Evolutionary conservation across 192 early-diverging fungal species (phyloP).

Genomic region (Podila epicladia): DNA sequence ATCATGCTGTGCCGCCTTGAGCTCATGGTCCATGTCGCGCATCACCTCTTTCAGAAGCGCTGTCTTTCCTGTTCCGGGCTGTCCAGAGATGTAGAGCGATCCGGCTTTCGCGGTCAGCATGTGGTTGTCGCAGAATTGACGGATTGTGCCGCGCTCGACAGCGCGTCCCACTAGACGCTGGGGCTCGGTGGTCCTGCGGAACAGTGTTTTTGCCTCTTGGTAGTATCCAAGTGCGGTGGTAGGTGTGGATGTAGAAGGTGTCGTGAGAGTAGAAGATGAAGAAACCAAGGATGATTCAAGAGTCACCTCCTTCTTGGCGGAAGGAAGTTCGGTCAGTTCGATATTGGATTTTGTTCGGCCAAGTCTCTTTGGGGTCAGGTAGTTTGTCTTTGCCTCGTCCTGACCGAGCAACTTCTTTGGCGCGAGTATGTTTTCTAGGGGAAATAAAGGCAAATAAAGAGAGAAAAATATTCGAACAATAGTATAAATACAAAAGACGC

Average conservation of each 20-base stretch:
- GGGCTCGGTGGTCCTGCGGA: slow-evolving; percentile 68
- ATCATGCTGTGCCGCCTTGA: slow-evolving; percentile 46
- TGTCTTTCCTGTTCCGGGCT: slow-evolving; percentile 96
- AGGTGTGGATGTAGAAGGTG: not conserved
- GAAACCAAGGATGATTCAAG: not conserved
- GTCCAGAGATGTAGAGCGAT: slow-evolving; percentile 88
- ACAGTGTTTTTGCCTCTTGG: slow-evolving; percentile 71
- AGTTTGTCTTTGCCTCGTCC: not conserved
- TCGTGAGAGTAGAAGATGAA: not conserved
- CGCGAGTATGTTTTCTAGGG: not conserved
- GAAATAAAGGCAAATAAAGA: not conserved
- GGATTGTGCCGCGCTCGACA: slow-evolving; percentile 61
- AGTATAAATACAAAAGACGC: no score
- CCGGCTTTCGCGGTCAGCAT: slow-evolving; percentile 62
- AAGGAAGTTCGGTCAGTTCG: not conserved
- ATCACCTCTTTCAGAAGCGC: slow-evolving; percentile 77
- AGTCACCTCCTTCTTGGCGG: not conserved
- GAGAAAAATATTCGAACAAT: no score
- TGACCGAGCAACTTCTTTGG: not conserved
- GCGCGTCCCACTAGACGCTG: slow-evolving; percentile 72
- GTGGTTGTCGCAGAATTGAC: slow-evolving; percentile 61
- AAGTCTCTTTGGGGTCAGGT: not conserved
- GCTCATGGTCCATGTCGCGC: slow-evolving; percentile 48
- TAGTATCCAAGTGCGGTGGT: slow-evolving; percentile 21
- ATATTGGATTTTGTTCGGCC: not conserved